Conservation (phyloP, 2,329 filamentous ascomycete genomes). For the Didymella pomorum region DNA sequence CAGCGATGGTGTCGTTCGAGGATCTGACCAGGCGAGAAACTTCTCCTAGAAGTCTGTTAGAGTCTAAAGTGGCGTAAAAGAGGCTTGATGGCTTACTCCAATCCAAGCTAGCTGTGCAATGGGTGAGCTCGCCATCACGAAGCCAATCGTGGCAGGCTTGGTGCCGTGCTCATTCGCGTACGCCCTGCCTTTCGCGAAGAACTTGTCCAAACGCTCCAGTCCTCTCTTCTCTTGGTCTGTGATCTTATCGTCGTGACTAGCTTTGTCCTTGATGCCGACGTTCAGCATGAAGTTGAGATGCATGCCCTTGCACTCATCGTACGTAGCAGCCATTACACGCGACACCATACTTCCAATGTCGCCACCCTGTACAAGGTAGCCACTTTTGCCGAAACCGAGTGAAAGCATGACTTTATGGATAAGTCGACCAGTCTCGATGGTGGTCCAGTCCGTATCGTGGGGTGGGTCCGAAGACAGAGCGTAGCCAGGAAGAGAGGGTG, state of each 20-base stretch:
- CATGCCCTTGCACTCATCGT: conserved; percentile 58
- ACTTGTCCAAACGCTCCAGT: conserved; percentile 51
- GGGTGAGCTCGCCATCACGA: conserved; percentile 62
- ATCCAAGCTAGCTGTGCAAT: conserved; percentile 67
- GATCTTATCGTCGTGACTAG: conserved; percentile 28
- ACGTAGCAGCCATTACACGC: conserved; percentile 53
- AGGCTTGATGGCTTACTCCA: conserved; percentile 36
- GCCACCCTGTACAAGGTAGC: conserved; percentile 66
- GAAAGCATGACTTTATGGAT: conserved; percentile 62
- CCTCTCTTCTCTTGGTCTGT: conserved; percentile 50
- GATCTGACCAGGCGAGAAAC: conserved; percentile 63
- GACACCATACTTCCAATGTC: conserved; percentile 61
- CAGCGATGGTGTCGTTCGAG: conserved; percentile 41
- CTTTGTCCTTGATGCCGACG: conserved; percentile 24
- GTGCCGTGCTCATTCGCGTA: conserved; percentile 65
- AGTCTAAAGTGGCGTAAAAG: background rate
- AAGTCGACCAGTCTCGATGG: conserved; percentile 53
- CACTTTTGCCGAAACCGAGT: conserved; percentile 59
- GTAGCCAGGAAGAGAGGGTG: conserved; percentile 65
- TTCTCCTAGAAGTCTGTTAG: conserved; percentile 53
- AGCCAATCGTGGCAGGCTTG: conserved; percentile 64
- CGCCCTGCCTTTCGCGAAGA: conserved; percentile 53
- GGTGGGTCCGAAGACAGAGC: conserved; percentile 60
- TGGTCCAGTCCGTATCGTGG: conserved; percentile 54
- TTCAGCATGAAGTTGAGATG: conserved; percentile 45